A percentile compares a stretch with the other conserved stretches of the same genome.
Conservation (phyloP, 225 moss, liverwort and hornwort species). For the Sphagnum tenellum region DNA sequence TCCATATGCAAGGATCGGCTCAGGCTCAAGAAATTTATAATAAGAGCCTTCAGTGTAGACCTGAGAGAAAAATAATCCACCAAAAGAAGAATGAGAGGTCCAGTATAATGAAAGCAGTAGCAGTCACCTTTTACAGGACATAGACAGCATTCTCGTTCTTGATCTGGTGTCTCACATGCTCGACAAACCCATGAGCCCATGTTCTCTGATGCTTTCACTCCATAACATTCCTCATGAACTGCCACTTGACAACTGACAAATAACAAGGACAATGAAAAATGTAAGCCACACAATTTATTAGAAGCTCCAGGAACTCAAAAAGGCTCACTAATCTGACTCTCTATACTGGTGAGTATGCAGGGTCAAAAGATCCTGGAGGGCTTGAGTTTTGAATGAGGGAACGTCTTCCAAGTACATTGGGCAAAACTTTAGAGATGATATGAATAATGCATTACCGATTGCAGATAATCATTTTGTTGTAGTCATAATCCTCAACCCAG, state of each 20-base stretch:
- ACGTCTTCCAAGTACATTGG: too few species aligned
- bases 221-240: constrained; percentile 99
- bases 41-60: too few species aligned
- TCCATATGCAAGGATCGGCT: too few species aligned
- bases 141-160: constrained; percentile 88
- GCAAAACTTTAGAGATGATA: background rate
- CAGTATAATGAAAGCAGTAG: background rate
- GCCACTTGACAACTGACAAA: constrained; percentile 79
- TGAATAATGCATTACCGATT: constrained; percentile 44
- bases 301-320: too few species aligned
- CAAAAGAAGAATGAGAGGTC: background rate
- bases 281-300: too few species aligned
- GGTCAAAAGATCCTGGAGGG: too few species aligned
- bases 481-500: constrained; percentile 99
- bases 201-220: constrained; percentile 71
- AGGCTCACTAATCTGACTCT: too few species aligned
- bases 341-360: too few species aligned
- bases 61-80: background rate
- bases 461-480: constrained; percentile 98
- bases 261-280: too few species aligned
- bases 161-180: constrained; percentile 88
- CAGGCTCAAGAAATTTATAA: too few species aligned
- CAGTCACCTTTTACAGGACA: constrained; percentile 89
- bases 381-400: too few species aligned
- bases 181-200: constrained; percentile 95